A percentile compares a stretch with the other conserved stretches of the same genome.
Evolutionary conservation across 768 basidiomycete species (phyloP).

Genomic region (Pisolithus microcarpus): DNA sequence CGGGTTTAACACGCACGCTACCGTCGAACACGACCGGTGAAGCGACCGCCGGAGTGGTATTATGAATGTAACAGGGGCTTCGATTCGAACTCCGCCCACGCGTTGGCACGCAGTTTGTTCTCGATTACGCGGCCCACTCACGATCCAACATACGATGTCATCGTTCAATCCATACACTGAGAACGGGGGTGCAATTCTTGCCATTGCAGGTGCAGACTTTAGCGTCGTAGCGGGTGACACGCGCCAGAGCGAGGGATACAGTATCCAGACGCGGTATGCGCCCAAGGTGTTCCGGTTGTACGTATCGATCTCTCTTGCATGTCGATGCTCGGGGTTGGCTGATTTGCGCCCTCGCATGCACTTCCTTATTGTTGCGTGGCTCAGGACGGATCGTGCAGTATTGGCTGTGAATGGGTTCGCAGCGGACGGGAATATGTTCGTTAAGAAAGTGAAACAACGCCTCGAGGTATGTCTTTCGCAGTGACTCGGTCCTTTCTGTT

Average conservation of each 20-base stretch:
- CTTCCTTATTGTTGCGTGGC: neutral
- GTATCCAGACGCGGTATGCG: constrained; percentile 95
- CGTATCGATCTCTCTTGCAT: constrained; percentile 27
- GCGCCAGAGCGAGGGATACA: constrained; percentile 93
- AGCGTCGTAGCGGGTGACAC: constrained; percentile 95
- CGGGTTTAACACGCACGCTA: no score
- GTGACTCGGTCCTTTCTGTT: neutral
- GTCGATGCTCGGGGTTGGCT: neutral
- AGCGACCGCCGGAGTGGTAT: no score
- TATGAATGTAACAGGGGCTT: no score
- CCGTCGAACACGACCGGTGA: no score
- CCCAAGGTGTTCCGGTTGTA: constrained; percentile 92
- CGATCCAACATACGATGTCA: constrained; percentile 16
- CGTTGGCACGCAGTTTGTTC: neutral
- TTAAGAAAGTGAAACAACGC: constrained; percentile 92
- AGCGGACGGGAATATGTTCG: constrained; percentile 96
- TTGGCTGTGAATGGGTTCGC: constrained; percentile 96
- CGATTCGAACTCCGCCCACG: constrained; percentile 5
- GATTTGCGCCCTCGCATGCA: constrained; percentile 1
- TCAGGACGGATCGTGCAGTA: constrained; percentile 85
- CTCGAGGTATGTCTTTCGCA: constrained; percentile 65
- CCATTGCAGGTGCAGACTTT: constrained; percentile 91
- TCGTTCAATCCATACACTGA: constrained; percentile 86
- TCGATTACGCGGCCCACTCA: constrained; percentile 10
- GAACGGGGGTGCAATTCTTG: constrained; percentile 95